Evolutionary conservation across 129 eudicot genomes (phyloP).

Genomic region (Scalesia atractyloides): DNA sequence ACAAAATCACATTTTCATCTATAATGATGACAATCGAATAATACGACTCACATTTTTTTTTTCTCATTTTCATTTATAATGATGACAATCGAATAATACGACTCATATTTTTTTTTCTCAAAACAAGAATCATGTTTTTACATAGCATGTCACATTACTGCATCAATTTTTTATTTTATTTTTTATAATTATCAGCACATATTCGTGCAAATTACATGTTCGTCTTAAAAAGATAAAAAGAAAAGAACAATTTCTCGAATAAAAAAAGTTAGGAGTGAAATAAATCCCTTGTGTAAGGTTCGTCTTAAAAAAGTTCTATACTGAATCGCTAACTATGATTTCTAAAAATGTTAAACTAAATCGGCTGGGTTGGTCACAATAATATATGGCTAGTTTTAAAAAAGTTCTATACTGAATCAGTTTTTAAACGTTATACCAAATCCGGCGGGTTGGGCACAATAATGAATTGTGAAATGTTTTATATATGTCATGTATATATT

Average conservation of each 20-base stretch:
- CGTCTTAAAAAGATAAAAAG: not conserved
- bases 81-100: too few species aligned
- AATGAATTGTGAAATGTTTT: not conserved
- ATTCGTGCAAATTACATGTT: not conserved
- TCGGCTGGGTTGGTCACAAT: too few species aligned
- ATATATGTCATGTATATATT: not conserved
- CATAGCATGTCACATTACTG: not conserved
- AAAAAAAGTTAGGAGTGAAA: not conserved
- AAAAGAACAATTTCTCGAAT: too few species aligned
- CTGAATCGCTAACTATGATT: too few species aligned
- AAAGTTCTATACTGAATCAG: too few species aligned
- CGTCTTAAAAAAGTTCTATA: too few species aligned
- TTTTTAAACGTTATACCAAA: too few species aligned
- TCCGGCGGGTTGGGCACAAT: too few species aligned
- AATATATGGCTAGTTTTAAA: too few species aligned
- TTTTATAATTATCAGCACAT: not conserved
- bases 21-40: not conserved
- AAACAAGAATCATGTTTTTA: not conserved
- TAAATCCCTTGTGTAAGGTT: too few species aligned
- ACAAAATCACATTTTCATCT: not conserved
- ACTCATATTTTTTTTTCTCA: not conserved
- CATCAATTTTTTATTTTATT: too few species aligned
- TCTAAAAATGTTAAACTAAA: too few species aligned
- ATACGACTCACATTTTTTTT: not conserved
- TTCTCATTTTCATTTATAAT: not conserved